Percentiles rank a stretch among this genome's conserved stretches.
These are phyloP conservation scores for Lactifluus pinguis DNA, from an alignment of 768 basidiomycete species.

Conservation along the genomic window DNA sequence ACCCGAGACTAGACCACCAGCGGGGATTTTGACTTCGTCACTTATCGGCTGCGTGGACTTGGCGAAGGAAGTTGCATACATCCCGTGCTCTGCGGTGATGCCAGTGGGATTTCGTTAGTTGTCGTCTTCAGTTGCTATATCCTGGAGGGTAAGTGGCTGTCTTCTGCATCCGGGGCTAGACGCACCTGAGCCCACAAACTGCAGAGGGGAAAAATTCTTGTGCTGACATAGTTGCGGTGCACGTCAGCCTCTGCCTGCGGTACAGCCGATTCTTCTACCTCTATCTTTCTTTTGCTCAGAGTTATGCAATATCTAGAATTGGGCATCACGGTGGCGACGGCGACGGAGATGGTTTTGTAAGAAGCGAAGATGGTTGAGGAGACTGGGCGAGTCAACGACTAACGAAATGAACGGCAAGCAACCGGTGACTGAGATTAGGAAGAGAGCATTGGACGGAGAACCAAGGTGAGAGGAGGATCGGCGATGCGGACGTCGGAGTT, in stretches of 20 bases:
- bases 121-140: neutral
- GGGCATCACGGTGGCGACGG: too few species aligned
- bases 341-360: too few species aligned
- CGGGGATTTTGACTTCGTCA: neutral
- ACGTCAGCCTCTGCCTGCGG: neutral
- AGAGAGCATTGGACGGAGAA: too few species aligned
- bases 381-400: too few species aligned
- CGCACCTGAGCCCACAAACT: neutral
- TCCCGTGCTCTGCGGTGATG: constrained; percentile 5
- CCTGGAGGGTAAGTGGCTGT: neutral
- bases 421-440: too few species aligned
- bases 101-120: constrained; percentile 1
- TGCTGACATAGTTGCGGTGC: constrained; percentile 3
- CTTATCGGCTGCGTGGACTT: neutral
- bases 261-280: neutral
- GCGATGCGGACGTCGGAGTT: too few species aligned
- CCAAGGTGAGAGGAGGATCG: too few species aligned
- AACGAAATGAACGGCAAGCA: too few species aligned
- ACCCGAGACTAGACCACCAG: neutral
- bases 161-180: neutral
- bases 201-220: neutral
- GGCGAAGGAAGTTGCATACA: neutral
- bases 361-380: too few species aligned
- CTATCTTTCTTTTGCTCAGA: neutral
- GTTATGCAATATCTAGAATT: too few species aligned